phyloP scores from a whole-genome alignment of 1,284 basidiomycete species.

The Anthracocystis panici-leucophaei region DNA sequence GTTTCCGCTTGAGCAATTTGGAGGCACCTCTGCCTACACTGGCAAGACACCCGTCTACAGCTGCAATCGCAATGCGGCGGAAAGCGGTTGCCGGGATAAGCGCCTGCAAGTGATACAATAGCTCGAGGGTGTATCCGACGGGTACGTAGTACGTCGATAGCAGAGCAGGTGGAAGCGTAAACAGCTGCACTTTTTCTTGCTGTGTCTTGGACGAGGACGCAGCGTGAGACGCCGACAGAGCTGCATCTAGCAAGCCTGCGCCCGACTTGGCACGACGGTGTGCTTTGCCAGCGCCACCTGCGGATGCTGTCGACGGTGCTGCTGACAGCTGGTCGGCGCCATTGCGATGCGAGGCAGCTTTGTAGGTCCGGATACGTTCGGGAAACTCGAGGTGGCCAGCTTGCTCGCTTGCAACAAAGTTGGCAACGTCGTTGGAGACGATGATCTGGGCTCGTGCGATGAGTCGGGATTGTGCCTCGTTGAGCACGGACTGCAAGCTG shows the following conservation, averaged over 20 bases:
- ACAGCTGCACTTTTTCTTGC: constrained; percentile 44
- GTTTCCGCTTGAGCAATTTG: constrained; percentile 22
- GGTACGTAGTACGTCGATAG: constrained; percentile 42
- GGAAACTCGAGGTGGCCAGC: constrained; percentile 46
- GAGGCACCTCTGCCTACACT: constrained; percentile 24
- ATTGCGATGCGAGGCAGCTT: neutral
- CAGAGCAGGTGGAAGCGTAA: constrained; percentile 18
- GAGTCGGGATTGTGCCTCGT: constrained; percentile 37
- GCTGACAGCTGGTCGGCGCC: constrained; percentile 1
- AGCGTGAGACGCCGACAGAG: constrained; percentile 30
- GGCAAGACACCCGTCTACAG: constrained; percentile 27
- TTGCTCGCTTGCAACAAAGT: constrained; percentile 32
- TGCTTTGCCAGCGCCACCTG: neutral
- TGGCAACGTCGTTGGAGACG: constrained; percentile 30
- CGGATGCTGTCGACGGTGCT: neutral
- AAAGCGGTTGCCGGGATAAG: constrained; percentile 25
- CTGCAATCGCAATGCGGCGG: constrained; percentile 20
- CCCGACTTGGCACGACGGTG: constrained; percentile 42
- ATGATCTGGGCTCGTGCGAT: constrained; percentile 30
- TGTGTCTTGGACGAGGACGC: constrained; percentile 25
- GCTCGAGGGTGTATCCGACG: constrained; percentile 26
- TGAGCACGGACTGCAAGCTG: constrained; percentile 25
- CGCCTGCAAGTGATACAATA: constrained; percentile 45
- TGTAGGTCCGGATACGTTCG: constrained; percentile 23
- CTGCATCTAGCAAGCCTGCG: constrained; percentile 48